A percentile compares a stretch with the other conserved stretches of the same genome.
These are phyloP conservation scores for Asterophora parasitica DNA, from an alignment of 768 basidiomycete species.

Conservation along the genomic window DNA sequence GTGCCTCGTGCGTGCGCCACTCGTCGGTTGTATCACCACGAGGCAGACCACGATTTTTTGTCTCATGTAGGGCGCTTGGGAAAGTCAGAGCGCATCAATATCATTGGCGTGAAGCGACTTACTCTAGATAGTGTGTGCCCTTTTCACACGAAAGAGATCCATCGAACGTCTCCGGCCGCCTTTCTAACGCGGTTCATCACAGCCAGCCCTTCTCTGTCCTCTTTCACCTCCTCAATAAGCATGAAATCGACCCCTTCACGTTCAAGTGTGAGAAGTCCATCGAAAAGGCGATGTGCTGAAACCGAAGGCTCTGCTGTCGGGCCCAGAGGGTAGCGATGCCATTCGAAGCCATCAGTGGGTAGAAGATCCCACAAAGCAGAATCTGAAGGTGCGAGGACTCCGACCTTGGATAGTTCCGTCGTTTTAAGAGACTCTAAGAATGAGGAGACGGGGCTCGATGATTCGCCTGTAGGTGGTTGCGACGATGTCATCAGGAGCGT, in stretches of 20 bases:
- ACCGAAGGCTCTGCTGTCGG: slow-evolving; percentile 52
- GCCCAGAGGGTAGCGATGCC: slow-evolving; percentile 52
- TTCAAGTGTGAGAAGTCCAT: slow-evolving; percentile 82
- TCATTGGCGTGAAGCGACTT: neutral
- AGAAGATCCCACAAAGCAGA: slow-evolving; percentile 38
- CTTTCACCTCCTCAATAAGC: slow-evolving; percentile 77
- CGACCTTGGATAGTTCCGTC: slow-evolving; percentile 45
- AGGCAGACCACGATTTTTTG: neutral
- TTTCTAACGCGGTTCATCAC: slow-evolving; percentile 94
- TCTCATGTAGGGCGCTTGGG: neutral
- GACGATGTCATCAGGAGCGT: slow-evolving; percentile 58
- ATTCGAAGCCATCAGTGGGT: slow-evolving; percentile 38
- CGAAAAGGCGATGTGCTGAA: slow-evolving; percentile 80
- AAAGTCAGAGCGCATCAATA: neutral
- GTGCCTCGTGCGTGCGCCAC: neutral
- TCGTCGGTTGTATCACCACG: neutral
- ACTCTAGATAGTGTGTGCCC: neutral
- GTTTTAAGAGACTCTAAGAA: slow-evolving; percentile 42
- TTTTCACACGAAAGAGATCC: slow-evolving; percentile 22
- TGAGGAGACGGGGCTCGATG: slow-evolving; percentile 24
- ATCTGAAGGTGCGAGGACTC: slow-evolving; percentile 64
- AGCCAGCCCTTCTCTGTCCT: slow-evolving; percentile 81
- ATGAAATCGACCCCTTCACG: slow-evolving; percentile 73
- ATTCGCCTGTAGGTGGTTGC: slow-evolving; percentile 32
- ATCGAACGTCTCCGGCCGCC: slow-evolving; percentile 64